Conservation (phyloP, 2,329 filamentous ascomycete genomes). For the Coniochaeta prunicola region DNA sequence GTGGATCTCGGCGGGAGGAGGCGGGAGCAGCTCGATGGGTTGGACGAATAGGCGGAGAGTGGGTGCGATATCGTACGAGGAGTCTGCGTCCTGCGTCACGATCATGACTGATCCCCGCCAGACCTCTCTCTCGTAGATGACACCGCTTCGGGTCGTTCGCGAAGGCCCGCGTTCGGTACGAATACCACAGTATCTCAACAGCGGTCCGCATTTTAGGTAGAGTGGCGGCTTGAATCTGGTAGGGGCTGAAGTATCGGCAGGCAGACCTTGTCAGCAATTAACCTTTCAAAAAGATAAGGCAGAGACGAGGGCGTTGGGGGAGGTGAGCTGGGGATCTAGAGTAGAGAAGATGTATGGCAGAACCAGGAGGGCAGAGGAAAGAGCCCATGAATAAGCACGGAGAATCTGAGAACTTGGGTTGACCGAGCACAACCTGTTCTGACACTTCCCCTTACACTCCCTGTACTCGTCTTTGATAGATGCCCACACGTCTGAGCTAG, state of each 20-base stretch:
- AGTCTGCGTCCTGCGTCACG: conserved; percentile 78
- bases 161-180: conserved; percentile 49
- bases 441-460: no score
- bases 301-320: no score
- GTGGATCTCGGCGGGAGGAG: conserved; percentile 63
- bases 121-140: conserved; percentile 56
- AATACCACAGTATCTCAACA: conserved; percentile 84
- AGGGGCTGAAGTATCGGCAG: conserved; percentile 30
- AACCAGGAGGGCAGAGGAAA: no score
- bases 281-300: background rate
- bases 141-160: conserved; percentile 26
- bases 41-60: conserved; percentile 80
- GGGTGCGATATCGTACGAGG: conserved; percentile 73
- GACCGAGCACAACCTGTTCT: no score
- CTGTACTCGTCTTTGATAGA: no score
- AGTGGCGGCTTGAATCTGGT: conserved; percentile 77
- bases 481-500: no score
- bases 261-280: background rate
- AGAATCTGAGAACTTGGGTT: no score
- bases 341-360: no score
- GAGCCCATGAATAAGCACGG: no score
- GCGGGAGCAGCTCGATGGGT: conserved; percentile 72
- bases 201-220: conserved; percentile 82
- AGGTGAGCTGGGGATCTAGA: no score
- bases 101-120: conserved; percentile 97